Base-by-base conservation (phyloP, 1,139 yeast genomes). In the Kodamaea sp. region DNA sequence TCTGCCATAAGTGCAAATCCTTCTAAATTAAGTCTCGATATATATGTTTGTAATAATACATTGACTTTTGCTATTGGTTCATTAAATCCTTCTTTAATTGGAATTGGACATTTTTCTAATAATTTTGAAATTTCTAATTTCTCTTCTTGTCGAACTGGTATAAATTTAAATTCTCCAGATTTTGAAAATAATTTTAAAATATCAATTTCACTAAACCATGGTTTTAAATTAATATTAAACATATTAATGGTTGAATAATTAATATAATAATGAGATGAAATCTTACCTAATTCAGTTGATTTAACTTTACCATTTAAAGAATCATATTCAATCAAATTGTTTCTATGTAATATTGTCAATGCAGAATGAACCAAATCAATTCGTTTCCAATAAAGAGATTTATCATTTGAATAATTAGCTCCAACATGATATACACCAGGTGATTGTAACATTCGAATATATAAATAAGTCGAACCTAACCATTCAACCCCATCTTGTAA, bases 1-100 rank as follows among this genome's bases (percentile, higher is more conserved):
- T 94, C 99, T 0, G 97, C 81, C 73, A 84, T 79, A 43, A 94
- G 64, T 0, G 97, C 97, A 66, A 87, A 87, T 1, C 97, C 98
- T 2, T 85, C 95, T 10, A 94, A 66, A 8, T 71, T 65, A 30
- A 90, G 64, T 27, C 83, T 63, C 1, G 97, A 86, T 11, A 94
- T 84, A 53, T 86, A 89, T 0, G 96, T 78, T 55, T 94, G 98
- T 8, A 92, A 63, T 29, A 94, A 62, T 6, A 88, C 79, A 49
- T 84, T 88, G 26, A 87, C 78, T 56, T 94, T 94, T 0, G 96
- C 86, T 20, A 79, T 59, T 0, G 94, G 83, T 43, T 87, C 94
- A 34, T 74, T 79, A 0, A 82, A 67, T 5, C 72, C 63, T 48
- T 88, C 97, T 49, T 79, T 80, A 24, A 92, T 75, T 0, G 98